Base-by-base conservation (phyloP, 1,284 basidiomycete species). In the Microbotryomycetes sp. region DNA sequence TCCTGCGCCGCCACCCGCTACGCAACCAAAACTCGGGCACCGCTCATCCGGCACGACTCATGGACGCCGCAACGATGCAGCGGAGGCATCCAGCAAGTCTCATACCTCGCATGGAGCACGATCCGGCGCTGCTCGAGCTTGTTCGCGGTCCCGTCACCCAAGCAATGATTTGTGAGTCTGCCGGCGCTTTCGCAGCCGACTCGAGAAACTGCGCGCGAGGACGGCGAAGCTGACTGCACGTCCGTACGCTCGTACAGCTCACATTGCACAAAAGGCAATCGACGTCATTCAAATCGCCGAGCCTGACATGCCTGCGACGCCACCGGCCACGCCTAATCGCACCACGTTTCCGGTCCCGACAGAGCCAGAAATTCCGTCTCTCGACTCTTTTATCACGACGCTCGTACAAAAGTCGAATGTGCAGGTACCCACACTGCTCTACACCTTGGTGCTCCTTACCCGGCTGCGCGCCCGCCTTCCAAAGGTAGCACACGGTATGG, bases 371-470 rank as follows among this genome's bases (percentile, higher is more conserved):
- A 78, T 89, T 13, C 85, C 85, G 5, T 81, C 85, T 35, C 81
- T 98, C 58, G 86, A 91, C 71, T 82, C 86, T 55, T 98, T 97
- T 77, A 91, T 98, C 74, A 78, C 83, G 57, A 84, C 85, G 74
- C 82, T 97, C 59, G 86, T 92, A 68, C 81, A 86, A 70, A 82
- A 83, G 73, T 90, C 89, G 56, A 90, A 91, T 73, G 91, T 97
- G 31, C 64, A 65, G 35, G 89, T 90, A 3, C 82, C 90, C 11
- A 97, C 92, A 45, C 82, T 98, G 59, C 83, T 97, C 60, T 85
- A 89, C 46, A 97, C 92, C 27, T 81, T 97, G 72, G 82, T 97
- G 69, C 97, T 93, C 79, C 85, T 97, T 62, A 88, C 96, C 70
- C 83, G 93, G 47, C 81, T 98, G 56, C 83, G 86, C 52, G 75